A percentile compares a stretch with the other conserved stretches of the same genome.
These are phyloP conservation scores for Exophiala viscosa DNA, from an alignment of 2,329 filamentous ascomycete species.

Conservation along the genomic window DNA sequence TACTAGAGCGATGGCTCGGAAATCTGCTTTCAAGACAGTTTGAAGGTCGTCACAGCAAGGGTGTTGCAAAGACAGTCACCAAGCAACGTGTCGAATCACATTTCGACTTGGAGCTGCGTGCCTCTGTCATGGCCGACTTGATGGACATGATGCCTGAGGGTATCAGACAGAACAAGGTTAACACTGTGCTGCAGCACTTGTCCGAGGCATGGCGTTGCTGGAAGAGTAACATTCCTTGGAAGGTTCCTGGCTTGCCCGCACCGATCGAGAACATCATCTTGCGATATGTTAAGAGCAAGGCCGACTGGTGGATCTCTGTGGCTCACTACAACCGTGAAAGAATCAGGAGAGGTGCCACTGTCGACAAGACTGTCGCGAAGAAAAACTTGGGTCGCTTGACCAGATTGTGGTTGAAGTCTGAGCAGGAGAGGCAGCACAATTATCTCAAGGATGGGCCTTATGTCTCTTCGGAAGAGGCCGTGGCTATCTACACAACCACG, in stretches of 20 bases:
- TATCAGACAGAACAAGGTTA: constrained; percentile 99
- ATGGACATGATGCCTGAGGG: constrained; percentile 99
- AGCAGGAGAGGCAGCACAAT: constrained; percentile 98
- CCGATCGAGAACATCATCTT: constrained; percentile 99
- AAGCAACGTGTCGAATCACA: constrained; percentile 99
- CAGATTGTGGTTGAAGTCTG: constrained; percentile 92
- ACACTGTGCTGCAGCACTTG: constrained; percentile 92
- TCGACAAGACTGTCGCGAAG: constrained; percentile 98
- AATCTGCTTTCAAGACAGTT: constrained; percentile 96
- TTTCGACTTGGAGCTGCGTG: constrained; percentile 93
- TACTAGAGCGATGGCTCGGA: constrained; percentile 94
- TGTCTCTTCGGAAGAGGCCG: constrained; percentile 95
- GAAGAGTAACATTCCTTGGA: constrained; percentile 99
- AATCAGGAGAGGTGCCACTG: constrained; percentile 91
- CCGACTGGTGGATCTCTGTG: constrained; percentile 99
- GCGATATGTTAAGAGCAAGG: constrained; percentile 97
- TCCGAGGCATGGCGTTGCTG: constrained; percentile 99
- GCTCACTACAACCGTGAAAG: constrained; percentile 98
- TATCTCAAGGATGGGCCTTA: constrained; percentile 99
- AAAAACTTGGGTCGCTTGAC: constrained; percentile 96
- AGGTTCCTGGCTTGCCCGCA: constrained; percentile 91
- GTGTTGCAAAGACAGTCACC: constrained; percentile 96
- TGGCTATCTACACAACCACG: constrained; percentile 97
- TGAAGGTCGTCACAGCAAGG: constrained; percentile 96
- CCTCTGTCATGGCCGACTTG: constrained; percentile 96